phyloP scores from a whole-genome alignment of 2,329 filamentous ascomycete species.

The Colletotrichum aenigma region DNA sequence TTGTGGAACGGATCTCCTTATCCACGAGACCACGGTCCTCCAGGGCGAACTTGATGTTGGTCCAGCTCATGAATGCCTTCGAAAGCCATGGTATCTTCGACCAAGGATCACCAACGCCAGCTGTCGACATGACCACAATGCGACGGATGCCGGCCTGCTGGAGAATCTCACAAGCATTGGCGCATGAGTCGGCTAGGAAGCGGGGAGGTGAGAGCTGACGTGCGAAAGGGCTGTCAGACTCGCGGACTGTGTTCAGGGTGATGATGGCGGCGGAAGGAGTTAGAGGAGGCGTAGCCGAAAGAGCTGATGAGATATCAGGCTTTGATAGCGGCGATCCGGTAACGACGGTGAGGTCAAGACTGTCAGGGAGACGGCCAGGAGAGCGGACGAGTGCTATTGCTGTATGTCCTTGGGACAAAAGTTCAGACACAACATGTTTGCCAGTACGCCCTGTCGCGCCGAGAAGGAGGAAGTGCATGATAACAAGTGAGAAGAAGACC shows the following conservation, averaged over 20 bases:
- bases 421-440: slow-evolving; percentile 41
- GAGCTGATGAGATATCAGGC: background rate
- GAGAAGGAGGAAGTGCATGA: slow-evolving; percentile 46
- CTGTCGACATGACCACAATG: slow-evolving; percentile 42
- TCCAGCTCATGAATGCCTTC: slow-evolving; percentile 40
- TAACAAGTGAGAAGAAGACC: background rate
- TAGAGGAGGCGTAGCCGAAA: slow-evolving; percentile 19
- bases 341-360: background rate
- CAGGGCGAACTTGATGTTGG: slow-evolving; percentile 43
- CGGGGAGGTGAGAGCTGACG: slow-evolving; percentile 40
- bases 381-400: slow-evolving; percentile 43
- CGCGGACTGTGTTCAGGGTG: slow-evolving; percentile 43
- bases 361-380: background rate
- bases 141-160: slow-evolving; percentile 32
- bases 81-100: slow-evolving; percentile 33
- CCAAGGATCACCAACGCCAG: slow-evolving; percentile 43
- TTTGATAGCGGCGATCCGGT: background rate
- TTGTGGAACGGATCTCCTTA: slow-evolving; percentile 35
- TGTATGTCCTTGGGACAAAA: slow-evolving; percentile 40
- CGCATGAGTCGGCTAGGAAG: slow-evolving; percentile 40
- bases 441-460: slow-evolving; percentile 48
- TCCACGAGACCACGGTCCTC: slow-evolving; percentile 40
- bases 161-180: slow-evolving; percentile 36
- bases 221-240: slow-evolving; percentile 44
- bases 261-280: slow-evolving; percentile 36